Percentiles rank a stretch among this genome's conserved stretches.
phyloP scores from a whole-genome alignment of 129 eudicot genomes.

The Arctium lappa region DNA sequence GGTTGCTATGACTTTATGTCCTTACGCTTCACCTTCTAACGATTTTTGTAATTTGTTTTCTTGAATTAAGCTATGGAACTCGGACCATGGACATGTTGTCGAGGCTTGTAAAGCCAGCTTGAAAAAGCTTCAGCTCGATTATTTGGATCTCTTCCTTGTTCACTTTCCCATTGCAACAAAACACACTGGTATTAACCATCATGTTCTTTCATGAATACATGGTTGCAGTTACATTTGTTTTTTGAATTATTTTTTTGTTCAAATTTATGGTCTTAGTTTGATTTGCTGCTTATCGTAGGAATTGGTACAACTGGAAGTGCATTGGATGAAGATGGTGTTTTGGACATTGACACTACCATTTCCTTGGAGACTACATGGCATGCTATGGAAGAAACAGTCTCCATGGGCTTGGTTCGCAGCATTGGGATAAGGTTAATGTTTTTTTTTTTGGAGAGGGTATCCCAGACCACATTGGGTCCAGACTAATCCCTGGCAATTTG shows the following conservation, averaged over 20 bases:
- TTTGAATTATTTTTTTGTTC: background rate
- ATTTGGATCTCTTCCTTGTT: slow-evolving; percentile 75
- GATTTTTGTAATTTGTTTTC: background rate
- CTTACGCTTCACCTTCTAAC: background rate
- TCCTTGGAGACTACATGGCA: slow-evolving; percentile 91
- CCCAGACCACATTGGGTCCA: too few relatives aligned
- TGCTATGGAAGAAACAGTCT: slow-evolving; percentile 85
- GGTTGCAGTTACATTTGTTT: background rate
- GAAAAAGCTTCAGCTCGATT: slow-evolving; percentile 78
- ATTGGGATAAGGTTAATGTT: slow-evolving; percentile 67
- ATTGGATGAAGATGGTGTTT: slow-evolving; percentile 74
- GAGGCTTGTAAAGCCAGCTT: slow-evolving; percentile 94
- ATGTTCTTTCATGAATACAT: background rate
- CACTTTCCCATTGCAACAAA: slow-evolving; percentile 87
- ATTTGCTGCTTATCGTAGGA: slow-evolving; percentile 39
- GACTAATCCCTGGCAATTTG: too few relatives aligned
- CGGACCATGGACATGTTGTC: slow-evolving; percentile 86
- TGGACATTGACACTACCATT: slow-evolving; percentile 76
- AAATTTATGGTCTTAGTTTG: background rate
- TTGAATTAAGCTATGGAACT: slow-evolving; percentile 79
- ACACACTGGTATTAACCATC: slow-evolving; percentile 60
- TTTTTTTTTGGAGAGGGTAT: too few relatives aligned
- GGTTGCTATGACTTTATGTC: background rate
- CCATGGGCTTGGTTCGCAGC: slow-evolving; percentile 81
- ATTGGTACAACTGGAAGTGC: slow-evolving; percentile 82